Base-by-base conservation (phyloP, 1,139 yeast species). In the Saccharomyces pastorianus region DNA sequence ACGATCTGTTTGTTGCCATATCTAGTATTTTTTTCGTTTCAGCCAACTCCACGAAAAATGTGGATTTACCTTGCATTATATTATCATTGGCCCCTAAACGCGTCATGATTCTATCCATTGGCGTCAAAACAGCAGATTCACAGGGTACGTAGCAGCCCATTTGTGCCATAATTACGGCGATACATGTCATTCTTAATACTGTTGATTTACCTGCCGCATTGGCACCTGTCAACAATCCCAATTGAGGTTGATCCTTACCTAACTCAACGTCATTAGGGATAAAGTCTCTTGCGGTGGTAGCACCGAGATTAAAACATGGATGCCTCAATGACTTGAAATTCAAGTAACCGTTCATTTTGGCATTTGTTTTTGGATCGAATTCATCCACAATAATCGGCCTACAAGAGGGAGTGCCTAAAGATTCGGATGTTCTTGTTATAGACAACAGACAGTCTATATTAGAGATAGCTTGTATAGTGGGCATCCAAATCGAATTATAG, bases 191-290 rank as follows among this genome's bases (percentile, higher is more conserved):
- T 70, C 99, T 79, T 72, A 95, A 77, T 6, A 93, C 81, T 0
- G 99, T 93, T 0, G 98, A 91, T 69, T 93, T 93, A 57, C 99
- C 99, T 1, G 99, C 99, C 1, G 99, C 98, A 71, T 93, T 93
- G 4, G 99, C 99, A 59, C 99, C 99, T 0, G 99, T 95, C 56
- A 95, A 73, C 52, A 93, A 75, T 0, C 95, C 95, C 64, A 95
- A 75, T 58, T 82, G 84, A 1, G 95, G 78, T n/a, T 72, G 55
- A 5, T 70, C 71, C 2, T 89, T 87, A n/a, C 99, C 99, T 31
- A 93, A 73, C 11, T 72, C 64, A 23, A 95, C 76, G 67, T 90
- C 95, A 68, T 93, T 95, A 4, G 99, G 98, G 58, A 93, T 90
- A 63, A 91, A 93, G 47, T 88, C 95, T 55, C 76, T 79, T 1